Evolutionary conservation across 176 grass and related monocot genomes (phyloP).

Genomic region (Guadua angustifolia): DNA sequence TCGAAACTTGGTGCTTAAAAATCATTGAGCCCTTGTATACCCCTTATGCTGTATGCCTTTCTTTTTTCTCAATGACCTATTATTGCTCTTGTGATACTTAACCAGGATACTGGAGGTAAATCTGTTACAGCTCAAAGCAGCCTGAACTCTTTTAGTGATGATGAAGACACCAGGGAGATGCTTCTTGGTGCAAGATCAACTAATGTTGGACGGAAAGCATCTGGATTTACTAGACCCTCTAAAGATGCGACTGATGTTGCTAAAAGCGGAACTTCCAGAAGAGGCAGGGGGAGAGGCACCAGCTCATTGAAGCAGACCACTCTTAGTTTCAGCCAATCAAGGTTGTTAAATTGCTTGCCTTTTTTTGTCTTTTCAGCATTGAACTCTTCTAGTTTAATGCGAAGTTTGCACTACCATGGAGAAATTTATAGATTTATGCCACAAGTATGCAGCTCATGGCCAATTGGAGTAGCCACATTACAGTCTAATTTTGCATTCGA

Average conservation of each 20-base stretch:
- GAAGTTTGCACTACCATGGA: slow-evolving; percentile 18
- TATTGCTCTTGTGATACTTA: slow-evolving; percentile 29
- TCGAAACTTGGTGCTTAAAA: slow-evolving; percentile 59
- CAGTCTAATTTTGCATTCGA: slow-evolving; percentile 11
- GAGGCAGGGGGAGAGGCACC: slow-evolving; percentile 62
- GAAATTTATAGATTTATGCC: background rate
- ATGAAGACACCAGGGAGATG: slow-evolving; percentile 69
- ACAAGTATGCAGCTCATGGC: background rate
- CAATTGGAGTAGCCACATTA: slow-evolving; percentile 1
- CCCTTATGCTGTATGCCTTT: background rate
- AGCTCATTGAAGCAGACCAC: slow-evolving; percentile 69
- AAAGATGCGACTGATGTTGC: slow-evolving; percentile 53
- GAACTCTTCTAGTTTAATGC: background rate
- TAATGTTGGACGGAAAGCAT: slow-evolving; percentile 51
- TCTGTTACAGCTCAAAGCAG: slow-evolving; percentile 51
- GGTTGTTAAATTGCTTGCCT: slow-evolving; percentile 41
- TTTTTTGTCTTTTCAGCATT: slow-evolving; percentile 12
- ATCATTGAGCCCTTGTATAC: slow-evolving; percentile 18
- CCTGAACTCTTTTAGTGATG: slow-evolving; percentile 67
- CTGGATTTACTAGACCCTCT: slow-evolving; percentile 57
- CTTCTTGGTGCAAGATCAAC: slow-evolving; percentile 48
- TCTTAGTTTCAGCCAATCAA: slow-evolving; percentile 64
- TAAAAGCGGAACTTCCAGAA: slow-evolving; percentile 53
- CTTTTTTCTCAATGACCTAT: background rate
- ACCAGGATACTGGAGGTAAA: slow-evolving; percentile 59